A percentile compares a stretch with the other conserved stretches of the same genome.
Conservation (phyloP, 2,329 filamentous ascomycete species). For the Magnaporthales sp. region DNA sequence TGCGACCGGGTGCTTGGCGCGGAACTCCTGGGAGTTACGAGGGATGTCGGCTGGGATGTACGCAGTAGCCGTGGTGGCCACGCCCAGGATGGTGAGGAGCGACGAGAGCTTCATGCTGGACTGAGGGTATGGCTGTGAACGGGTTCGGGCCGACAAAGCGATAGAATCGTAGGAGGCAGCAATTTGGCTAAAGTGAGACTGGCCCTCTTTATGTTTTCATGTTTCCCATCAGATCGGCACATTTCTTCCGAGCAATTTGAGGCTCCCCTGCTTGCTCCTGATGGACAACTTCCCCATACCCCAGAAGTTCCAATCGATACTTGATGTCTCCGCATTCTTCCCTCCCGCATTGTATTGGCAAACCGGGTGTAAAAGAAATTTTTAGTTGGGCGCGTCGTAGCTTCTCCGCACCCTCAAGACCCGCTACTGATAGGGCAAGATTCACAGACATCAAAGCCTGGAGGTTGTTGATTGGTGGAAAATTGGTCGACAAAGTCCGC, state of each 20-base stretch:
- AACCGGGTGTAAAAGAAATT: not conserved
- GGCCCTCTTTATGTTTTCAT: not conserved
- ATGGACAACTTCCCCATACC: not conserved
- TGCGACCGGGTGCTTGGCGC: constrained; percentile 27
- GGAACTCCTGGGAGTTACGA: constrained; percentile 26
- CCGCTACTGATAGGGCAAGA: not conserved
- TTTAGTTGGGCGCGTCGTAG: not conserved
- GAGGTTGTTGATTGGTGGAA: not conserved
- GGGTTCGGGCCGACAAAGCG: not conserved
- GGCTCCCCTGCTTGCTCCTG: not conserved
- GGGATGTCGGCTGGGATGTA: constrained; percentile 23
- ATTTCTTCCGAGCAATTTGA: not conserved
- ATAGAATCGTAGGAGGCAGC: not conserved
- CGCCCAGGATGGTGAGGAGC: constrained; percentile 9
- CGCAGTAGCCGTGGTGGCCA: constrained; percentile 12
- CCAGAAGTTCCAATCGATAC: not conserved
- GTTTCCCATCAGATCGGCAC: not conserved
- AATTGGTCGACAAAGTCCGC: not conserved
- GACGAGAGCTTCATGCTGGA: not conserved
- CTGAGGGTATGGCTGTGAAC: not conserved
- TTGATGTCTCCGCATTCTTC: not conserved
- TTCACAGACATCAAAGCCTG: not conserved
- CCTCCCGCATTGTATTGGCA: not conserved
- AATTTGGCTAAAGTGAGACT: not conserved
- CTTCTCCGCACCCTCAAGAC: not conserved